Base-by-base conservation (phyloP, 2,329 filamentous ascomycete species). In the Fusarium sarcochroum region DNA sequence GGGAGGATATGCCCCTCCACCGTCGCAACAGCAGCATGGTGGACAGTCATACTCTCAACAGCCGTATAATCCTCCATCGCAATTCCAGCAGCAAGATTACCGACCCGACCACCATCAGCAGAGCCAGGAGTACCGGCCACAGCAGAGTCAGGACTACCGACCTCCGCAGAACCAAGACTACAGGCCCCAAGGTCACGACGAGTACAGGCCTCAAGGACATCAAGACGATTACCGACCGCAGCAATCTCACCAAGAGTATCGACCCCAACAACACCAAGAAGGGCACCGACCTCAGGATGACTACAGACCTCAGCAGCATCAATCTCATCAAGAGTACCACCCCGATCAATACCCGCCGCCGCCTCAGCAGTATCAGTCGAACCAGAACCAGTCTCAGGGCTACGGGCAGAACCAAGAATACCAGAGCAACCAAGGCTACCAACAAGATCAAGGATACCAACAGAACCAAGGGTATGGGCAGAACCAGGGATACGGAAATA, bases 11-110 rank as follows among this genome's bases (percentile, higher is more conserved):
- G 41, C 51, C 25, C 68, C 72, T 6, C 44, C 66, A 6, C 30
- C 44, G 6, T 32, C 61, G 21, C 52, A 66, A 6, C 61, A 63
- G 23, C 67, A 61, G 11, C 23, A 58, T 32, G 57, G 63, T 14
- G 73, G 70, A 18, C 69, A 74, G 40, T n/a, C 48, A 0, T 66
- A 67, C 20, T 15, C 58, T 20, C 74, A 76, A n/a, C 76, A 75
- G 42, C 68, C 58, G 7, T 69, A 78, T 55, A 71, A 71, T 21
- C 54, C 70, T 23, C 46, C 75, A 46, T 61, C 71, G 20, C 72
- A 75, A 11, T 47, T 75, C 7, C 72, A 74, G 18, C 41, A 63
- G n/a, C 30, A 70, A 13, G 50, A 63, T 6, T 59, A 72, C 13
- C 61, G 61, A 32, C 69, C 71, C 6, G 49, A 66, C 40, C 27